These are phyloP conservation scores for Blastobotrys attinorum DNA, from an alignment of 805 yeast species.

Conservation along the genomic window DNA sequence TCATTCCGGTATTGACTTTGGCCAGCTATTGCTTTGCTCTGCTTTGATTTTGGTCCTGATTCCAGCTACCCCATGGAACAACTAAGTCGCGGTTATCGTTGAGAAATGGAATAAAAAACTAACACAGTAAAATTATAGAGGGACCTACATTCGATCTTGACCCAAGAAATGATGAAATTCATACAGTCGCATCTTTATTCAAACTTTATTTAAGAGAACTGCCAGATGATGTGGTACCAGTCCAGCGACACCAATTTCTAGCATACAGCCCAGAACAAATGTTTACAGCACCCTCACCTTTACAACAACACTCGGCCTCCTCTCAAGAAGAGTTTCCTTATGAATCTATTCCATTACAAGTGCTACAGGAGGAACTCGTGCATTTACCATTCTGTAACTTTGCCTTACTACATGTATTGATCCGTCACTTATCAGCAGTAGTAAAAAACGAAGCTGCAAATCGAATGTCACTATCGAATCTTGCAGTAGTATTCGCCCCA, in stretches of 20 bases:
- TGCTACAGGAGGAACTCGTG: slow-evolving; percentile 15
- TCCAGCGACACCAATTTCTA: slow-evolving; percentile 5
- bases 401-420: slow-evolving; percentile 20
- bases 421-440: slow-evolving; percentile 22
- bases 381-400: slow-evolving; percentile 15
- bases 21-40: no score
- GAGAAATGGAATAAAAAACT: no score
- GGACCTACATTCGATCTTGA: slow-evolving; percentile 17
- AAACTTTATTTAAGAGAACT: slow-evolving; percentile 24
- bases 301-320: not conserved
- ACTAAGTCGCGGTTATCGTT: no score
- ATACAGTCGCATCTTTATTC: slow-evolving; percentile 25
- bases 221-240: slow-evolving; percentile 22
- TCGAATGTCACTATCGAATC: slow-evolving; percentile 24
- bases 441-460: slow-evolving; percentile 14
- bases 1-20: no score
- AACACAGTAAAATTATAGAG: no score
- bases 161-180: slow-evolving; percentile 22
- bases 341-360: slow-evolving; percentile 4
- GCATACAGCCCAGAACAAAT: slow-evolving; percentile 3
- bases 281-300: not conserved
- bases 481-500: slow-evolving; percentile 26
- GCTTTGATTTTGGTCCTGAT: no score
- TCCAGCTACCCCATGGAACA: no score
- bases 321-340: not conserved